Evolutionary conservation across 306 rosid species (phyloP).

Genomic region (Vachellia pachyceras): DNA sequence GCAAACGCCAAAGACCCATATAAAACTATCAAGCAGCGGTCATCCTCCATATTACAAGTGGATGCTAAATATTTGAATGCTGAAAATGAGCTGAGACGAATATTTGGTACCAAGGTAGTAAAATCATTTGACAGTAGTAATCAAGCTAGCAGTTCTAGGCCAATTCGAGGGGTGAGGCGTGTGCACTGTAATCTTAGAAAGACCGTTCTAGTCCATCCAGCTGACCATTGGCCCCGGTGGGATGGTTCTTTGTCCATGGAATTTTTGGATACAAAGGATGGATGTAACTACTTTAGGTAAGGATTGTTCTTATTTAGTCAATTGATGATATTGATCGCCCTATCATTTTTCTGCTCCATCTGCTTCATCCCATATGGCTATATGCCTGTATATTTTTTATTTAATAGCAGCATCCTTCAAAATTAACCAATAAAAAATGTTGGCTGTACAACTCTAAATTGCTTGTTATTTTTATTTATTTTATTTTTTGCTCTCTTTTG

Average conservation of each 20-base stretch:
- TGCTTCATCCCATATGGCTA: not conserved
- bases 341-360: not conserved
- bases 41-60: constrained; percentile 56
- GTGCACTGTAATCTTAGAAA: constrained; percentile 63
- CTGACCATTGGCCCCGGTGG: constrained; percentile 87
- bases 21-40: constrained; percentile 46
- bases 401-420: constrained; percentile 10
- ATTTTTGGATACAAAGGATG: constrained; percentile 64
- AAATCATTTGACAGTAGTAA: constrained; percentile 82
- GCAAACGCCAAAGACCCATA: constrained; percentile 38
- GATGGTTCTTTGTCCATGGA: constrained; percentile 92
- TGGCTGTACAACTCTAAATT: not conserved
- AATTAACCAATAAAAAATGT: constrained; percentile 8
- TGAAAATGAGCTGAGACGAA: constrained; percentile 84
- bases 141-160: constrained; percentile 84
- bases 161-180: constrained; percentile 78
- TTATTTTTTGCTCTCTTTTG: not conserved
- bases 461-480: constrained; percentile 1
- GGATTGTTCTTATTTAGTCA: constrained; percentile 23
- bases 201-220: constrained; percentile 81
- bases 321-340: not conserved
- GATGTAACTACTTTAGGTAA: constrained; percentile 77
- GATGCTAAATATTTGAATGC: constrained; percentile 92
- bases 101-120: constrained; percentile 95
- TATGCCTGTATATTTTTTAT: not conserved